These are phyloP conservation scores for Mentha longifolia DNA, from an alignment of 257 asterid species.

Conservation along the genomic window DNA sequence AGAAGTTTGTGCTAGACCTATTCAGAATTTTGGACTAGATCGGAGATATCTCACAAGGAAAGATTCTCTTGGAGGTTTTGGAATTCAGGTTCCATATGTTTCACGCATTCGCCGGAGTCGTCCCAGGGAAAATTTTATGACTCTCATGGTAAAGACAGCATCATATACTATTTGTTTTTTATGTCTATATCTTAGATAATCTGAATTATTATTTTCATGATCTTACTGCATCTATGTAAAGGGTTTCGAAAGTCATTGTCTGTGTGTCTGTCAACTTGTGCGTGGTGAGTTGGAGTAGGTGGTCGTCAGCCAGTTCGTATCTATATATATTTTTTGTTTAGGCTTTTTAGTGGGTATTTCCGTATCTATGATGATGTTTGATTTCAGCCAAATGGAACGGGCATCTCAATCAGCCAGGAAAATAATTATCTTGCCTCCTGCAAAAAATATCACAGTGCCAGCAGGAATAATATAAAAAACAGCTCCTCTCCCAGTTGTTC, in stretches of 20 bases:
- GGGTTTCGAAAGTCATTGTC: too few relatives aligned
- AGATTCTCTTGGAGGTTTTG: conserved; percentile 90
- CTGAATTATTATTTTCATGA: conserved; percentile 11
- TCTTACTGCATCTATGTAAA: conserved; percentile 28
- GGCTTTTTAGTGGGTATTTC: conserved; percentile 42
- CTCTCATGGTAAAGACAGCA: conserved; percentile 68
- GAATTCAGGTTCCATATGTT: conserved; percentile 83
- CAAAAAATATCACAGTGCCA: conserved; percentile 34
- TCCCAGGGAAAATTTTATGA: conserved; percentile 81
- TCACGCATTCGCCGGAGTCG: conserved; percentile 87
- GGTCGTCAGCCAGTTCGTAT: background rate
- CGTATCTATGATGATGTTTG: conserved; percentile 39
- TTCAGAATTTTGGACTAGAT: conserved; percentile 47
- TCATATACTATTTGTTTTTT: conserved; percentile 14
- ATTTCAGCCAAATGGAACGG: conserved; percentile 53
- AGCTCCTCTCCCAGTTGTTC: conserved; percentile 44
- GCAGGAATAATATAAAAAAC: conserved; percentile 32
- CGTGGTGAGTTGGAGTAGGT: conserved; percentile 24
- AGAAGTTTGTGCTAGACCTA: conserved; percentile 44
- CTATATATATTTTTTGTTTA: background rate
- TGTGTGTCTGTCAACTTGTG: conserved; percentile 12
- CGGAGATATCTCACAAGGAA: conserved; percentile 63
- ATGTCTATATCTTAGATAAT: conserved; percentile 2
- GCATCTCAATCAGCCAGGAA: conserved; percentile 42
- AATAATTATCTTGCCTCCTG: conserved; percentile 39